These are phyloP conservation scores for Pneumocystis sp. DNA, from an alignment of 1,139 yeast genomes.

Conservation along the genomic window DNA sequence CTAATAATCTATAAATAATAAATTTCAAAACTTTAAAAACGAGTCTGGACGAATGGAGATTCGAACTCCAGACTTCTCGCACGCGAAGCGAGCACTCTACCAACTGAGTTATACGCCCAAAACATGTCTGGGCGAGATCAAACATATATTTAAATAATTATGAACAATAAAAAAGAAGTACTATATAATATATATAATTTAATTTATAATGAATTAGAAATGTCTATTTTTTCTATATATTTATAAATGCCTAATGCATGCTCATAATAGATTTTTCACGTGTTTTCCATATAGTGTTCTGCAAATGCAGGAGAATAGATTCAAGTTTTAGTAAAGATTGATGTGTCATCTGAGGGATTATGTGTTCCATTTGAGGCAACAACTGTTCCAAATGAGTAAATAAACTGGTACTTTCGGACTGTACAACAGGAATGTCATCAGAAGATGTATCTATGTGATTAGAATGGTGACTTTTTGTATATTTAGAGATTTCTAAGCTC, in stretches of 20 bases:
- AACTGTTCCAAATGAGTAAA: not conserved
- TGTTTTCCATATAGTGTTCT: not conserved
- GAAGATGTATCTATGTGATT: not conserved
- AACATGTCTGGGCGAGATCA: not conserved
- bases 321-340: not conserved
- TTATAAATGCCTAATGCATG: not conserved
- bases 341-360: not conserved
- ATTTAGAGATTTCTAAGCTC: not conserved
- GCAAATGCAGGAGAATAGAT: not conserved
- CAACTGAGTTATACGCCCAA: not conserved
- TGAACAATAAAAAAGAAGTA: not conserved
- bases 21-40: too few species aligned
- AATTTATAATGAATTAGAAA: too few species aligned
- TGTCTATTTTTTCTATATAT: too few species aligned
- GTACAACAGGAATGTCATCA: not conserved
- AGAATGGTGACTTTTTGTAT: not conserved
- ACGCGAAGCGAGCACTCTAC: slow-evolving; percentile 1
- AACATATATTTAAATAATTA: not conserved
- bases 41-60: slow-evolving; percentile 1
- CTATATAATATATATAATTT: not conserved
- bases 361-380: not conserved
- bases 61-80: slow-evolving; percentile 1
- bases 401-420: not conserved
- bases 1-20: too few species aligned
- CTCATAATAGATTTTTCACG: not conserved